Evolutionary conservation across 2,329 filamentous ascomycete genomes (phyloP), one percentile per base, ranked within the genome.

Genomic region (Ophiostoma pallidulum): DNA sequence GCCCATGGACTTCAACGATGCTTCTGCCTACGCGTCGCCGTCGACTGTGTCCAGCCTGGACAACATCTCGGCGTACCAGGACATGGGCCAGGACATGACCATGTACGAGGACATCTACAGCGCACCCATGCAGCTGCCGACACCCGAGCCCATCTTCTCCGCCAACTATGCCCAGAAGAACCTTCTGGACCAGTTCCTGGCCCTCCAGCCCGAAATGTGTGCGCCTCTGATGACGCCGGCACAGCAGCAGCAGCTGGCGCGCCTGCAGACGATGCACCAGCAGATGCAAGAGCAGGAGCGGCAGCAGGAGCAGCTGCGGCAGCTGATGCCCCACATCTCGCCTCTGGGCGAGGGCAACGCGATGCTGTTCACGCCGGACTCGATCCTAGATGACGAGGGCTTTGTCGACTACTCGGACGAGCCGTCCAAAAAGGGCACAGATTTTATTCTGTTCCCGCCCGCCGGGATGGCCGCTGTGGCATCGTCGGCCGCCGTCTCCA

Each of bases 361-460:
- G 2, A 84, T 86, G 67, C 72, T 87, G 28, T 84, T 74, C 64
- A 84, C 83, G 9, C 80, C 84, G 41, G 72, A 73, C 36, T 81
- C 80, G 0, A 63, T 79, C 51, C 67, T 69, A 16, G 74, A 78
- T 20, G 83, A 88, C 51, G 82, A 87, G 57, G 75, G 73, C 33
- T 84, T 80, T 55, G 75, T 77, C 35, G 80, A 82, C 26, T 67
- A 66, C 31, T 59, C 65, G 4, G 58, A 60, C 24, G 64, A 66
- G 28, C 65, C 64, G 41, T 66, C 61, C n/a, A 66, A 61, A 9
- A 65, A 69, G 20, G 66, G 67, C n/a, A 66, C 62, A 10, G 83
- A 87, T 61, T 88, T 87, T 56, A 73, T 76, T 16, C 71, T 88
- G 14, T 87, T 75, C 58, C 73, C 74, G 3, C 45, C 61, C 14